Conservation (phyloP, 1,284 basidiomycete species). For the Moesziomyces parantarcticus region DNA sequence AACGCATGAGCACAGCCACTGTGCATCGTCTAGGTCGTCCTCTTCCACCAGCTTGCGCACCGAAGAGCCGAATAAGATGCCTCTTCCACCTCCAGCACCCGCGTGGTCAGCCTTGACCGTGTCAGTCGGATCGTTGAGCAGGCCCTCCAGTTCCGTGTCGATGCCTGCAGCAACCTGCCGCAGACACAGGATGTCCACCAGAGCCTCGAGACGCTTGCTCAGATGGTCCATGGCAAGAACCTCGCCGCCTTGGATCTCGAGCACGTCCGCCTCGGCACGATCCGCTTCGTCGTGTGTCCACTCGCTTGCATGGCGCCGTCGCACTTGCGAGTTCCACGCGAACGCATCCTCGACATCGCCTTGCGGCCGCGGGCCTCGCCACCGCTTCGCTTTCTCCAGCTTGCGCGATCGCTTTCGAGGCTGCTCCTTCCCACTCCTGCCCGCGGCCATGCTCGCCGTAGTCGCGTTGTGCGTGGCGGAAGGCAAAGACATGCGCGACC, state of each 20-base stretch:
- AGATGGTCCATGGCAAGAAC: slow-evolving; percentile 37
- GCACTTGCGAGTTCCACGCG: slow-evolving; percentile 34
- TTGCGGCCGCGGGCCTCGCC: slow-evolving; percentile 27
- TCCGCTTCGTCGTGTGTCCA: slow-evolving; percentile 26
- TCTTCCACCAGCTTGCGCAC: slow-evolving; percentile 36
- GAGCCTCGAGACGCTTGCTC: slow-evolving; percentile 41
- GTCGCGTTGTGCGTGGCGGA: neutral
- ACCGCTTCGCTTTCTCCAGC: slow-evolving; percentile 41
- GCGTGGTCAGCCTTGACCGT: neutral
- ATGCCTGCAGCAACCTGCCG: slow-evolving; percentile 35
- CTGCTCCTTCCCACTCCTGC: slow-evolving; percentile 3
- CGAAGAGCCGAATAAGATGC: slow-evolving; percentile 32
- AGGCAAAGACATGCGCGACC: slow-evolving; percentile 3
- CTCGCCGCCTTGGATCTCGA: slow-evolving; percentile 23
- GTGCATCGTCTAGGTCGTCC: slow-evolving; percentile 62
- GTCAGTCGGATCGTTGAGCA: slow-evolving; percentile 16
- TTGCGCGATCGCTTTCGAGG: slow-evolving; percentile 34
- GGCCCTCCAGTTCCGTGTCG: slow-evolving; percentile 23
- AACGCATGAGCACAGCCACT: slow-evolving; percentile 60
- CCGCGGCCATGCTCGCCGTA: neutral
- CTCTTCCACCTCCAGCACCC: neutral
- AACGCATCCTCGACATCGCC: slow-evolving; percentile 30
- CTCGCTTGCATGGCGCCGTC: slow-evolving; percentile 18
- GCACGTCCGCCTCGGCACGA: slow-evolving; percentile 20
- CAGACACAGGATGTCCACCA: slow-evolving; percentile 48